Evolutionary conservation across 2,329 filamentous ascomycete genomes (phyloP), one percentile per base, ranked within the genome.

Genomic region (Trichoderma harzianum): DNA sequence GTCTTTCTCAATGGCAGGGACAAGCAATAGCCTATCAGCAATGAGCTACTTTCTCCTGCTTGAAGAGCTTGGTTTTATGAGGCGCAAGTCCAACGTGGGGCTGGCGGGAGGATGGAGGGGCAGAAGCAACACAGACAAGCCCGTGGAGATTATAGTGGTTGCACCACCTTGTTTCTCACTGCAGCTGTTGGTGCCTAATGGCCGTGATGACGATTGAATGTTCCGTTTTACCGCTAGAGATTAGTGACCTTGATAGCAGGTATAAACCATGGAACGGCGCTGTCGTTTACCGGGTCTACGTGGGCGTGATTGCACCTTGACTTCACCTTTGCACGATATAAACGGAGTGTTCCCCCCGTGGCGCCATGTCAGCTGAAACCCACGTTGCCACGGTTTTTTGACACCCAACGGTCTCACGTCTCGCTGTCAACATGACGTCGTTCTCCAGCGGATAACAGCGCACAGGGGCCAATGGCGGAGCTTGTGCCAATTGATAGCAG

Each of bases 371-470:
- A 24, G 47, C n/a, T 24, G 24, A 24, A 53, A 53, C n/a, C 47
- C 47, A 51, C n/a, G 43, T n/a, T 43, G 34, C 34, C 14, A 11
- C 43, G 18, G 43, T 12, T 53, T 51, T 51, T 53, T 53, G 47
- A 24, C 47, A 53, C 57, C 30, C 28, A 60, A 34, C 28, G 10
- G 21, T 30, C 43, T 51, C 66, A 28, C 26, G 39, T 62, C 28
- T 62, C 24, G 30, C 57, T 62, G 57, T 69, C 66, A 69, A 61
- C 39, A 69, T 69, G 66, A 69, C 66, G 66, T 69, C 57, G 66
- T 61, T 24, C 18, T n/a, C 47, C 39, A 57, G 51, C 32, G 57
- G 18, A 60, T 53, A 65, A 53, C 28, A 36, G 39, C 18, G 39
- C 26, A 28, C 66, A 21, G 57, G 57, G 55, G 57, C 66, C 66